These are phyloP conservation scores for Penicillium hesseltinei DNA, from an alignment of 2,329 filamentous ascomycete species.

Conservation along the genomic window DNA sequence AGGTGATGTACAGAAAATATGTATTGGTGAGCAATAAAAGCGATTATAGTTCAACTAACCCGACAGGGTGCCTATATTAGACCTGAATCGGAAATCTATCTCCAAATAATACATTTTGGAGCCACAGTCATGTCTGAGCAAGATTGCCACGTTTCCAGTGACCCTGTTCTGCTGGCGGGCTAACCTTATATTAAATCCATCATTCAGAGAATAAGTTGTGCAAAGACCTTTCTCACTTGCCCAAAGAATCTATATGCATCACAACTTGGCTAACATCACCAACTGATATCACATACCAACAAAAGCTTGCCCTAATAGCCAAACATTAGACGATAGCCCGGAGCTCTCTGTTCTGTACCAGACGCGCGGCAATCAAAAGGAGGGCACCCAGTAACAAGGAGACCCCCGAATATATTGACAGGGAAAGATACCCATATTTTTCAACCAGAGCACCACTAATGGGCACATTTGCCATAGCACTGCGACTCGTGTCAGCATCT, in stretches of 20 bases:
- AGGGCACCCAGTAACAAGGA: slow-evolving; percentile 34
- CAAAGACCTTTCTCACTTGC: too few species aligned
- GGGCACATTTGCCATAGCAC: slow-evolving; percentile 43
- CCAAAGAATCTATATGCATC: too few species aligned
- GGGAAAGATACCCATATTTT: slow-evolving; percentile 42
- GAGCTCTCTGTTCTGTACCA: slow-evolving; percentile 9
- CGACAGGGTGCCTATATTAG: rapidly evolving
- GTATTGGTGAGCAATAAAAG: neutral
- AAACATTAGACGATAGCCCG: slow-evolving; percentile 3
- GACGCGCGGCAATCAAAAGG: slow-evolving; percentile 10
- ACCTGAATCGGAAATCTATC: neutral
- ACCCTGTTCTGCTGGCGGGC: neutral
- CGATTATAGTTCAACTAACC: rapidly evolving
- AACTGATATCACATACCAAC: too few species aligned
- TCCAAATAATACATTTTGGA: neutral
- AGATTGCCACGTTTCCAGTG: neutral
- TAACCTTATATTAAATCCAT: too few species aligned
- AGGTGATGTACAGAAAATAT: neutral
- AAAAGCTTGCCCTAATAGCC: neutral
- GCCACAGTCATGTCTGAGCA: neutral
- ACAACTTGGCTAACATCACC: too few species aligned
- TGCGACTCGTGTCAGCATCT: slow-evolving; percentile 12
- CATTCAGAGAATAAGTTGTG: too few species aligned
- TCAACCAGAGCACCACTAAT: slow-evolving; percentile 43
- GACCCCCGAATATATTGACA: slow-evolving; percentile 41